Conservation (phyloP, 164 flowering plant species). For the Annona cherimola region DNA sequence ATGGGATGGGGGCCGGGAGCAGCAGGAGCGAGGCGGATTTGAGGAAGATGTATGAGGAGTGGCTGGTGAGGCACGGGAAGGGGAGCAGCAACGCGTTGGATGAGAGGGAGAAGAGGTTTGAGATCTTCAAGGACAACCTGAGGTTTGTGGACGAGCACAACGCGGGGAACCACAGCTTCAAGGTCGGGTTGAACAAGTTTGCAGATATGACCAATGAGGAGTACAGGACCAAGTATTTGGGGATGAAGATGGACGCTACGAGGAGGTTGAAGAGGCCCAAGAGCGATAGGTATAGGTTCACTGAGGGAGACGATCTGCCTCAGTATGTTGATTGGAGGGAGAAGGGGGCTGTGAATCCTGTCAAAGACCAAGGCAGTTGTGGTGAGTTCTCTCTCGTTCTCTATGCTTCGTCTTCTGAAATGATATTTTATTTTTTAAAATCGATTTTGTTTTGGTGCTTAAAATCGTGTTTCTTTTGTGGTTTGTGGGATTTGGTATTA, state of each 20-base stretch:
- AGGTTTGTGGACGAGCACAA: slow-evolving; percentile 73
- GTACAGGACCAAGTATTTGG: slow-evolving; percentile 53
- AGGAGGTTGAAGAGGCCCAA: slow-evolving; percentile 21
- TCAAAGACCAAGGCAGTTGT: slow-evolving; percentile 90
- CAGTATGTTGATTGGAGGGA: slow-evolving; percentile 82
- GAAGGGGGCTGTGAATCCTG: slow-evolving; percentile 62
- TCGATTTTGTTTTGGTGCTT: no score
- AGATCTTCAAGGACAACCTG: slow-evolving; percentile 41
- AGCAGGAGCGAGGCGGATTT: slow-evolving; percentile 41
- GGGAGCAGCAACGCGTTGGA: slow-evolving; percentile 42
- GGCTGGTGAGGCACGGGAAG: slow-evolving; percentile 56
- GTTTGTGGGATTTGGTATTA: no score
- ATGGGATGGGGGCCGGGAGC: slow-evolving; percentile 2
- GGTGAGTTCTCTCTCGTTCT: slow-evolving; percentile 37
- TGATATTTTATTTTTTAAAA: no score
- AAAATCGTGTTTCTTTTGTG: background rate
- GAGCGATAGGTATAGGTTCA: slow-evolving; percentile 43
- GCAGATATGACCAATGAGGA: slow-evolving; percentile 85
- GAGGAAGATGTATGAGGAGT: slow-evolving; percentile 36
- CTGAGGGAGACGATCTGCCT: slow-evolving; percentile 58
- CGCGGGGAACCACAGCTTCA: slow-evolving; percentile 38
- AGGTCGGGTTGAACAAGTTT: slow-evolving; percentile 60
- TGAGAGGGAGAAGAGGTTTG: slow-evolving; percentile 30
- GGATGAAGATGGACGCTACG: slow-evolving; percentile 38
- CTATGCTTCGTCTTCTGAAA: background rate